Base-by-base conservation (phyloP, 768 basidiomycete species). In the Leccinum variicolor region DNA sequence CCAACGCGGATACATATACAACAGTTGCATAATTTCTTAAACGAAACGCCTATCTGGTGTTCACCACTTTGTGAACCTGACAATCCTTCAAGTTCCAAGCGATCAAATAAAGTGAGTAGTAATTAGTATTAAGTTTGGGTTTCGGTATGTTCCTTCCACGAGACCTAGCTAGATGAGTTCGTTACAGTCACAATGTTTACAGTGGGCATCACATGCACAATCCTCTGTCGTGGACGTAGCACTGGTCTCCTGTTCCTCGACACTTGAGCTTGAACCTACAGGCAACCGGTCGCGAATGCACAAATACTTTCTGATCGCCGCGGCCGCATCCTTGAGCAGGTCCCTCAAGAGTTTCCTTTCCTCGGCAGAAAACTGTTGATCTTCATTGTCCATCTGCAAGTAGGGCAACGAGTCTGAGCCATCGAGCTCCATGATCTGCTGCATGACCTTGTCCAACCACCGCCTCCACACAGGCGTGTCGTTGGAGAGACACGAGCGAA, bases 361-460 rank as follows among this genome's bases (percentile, higher is more conserved):
- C 1, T 2, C 1, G 3, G 56, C 21, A 0, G 61, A 36, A n/a
- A 58, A n/a, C 3, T 6, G 17, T 15, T 1, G 0, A 15, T 66
- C 59, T 1, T 9, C 6, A 2, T 45, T 6, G 21, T 56, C 55
- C 33, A 34, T 51, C 26, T 14, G 3, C 53, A 61, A 48, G 36
- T 29, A 43, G 21, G 46, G 13, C 6, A 60, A 53, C 10, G 21
- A 9, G 2, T 51, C 17, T 3, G 10, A 0, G 7, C n/a, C 14
- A 4, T 57, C 36, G 2, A 53, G 3, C 10, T 53, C 2, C n/a
- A 57, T n/a, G 31, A 70, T 54, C 17, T 70, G 65, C 0, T 50
- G 2, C 25, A 64, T 33, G 7, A 72, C 66, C 56, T 64, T 73
- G 0, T 47, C 29, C 17, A 9, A 55, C 69, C 69, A 73, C 25